phyloP scores from a whole-genome alignment of 225 moss, liverwort and hornwort species.

The Bryum argenteum region DNA sequence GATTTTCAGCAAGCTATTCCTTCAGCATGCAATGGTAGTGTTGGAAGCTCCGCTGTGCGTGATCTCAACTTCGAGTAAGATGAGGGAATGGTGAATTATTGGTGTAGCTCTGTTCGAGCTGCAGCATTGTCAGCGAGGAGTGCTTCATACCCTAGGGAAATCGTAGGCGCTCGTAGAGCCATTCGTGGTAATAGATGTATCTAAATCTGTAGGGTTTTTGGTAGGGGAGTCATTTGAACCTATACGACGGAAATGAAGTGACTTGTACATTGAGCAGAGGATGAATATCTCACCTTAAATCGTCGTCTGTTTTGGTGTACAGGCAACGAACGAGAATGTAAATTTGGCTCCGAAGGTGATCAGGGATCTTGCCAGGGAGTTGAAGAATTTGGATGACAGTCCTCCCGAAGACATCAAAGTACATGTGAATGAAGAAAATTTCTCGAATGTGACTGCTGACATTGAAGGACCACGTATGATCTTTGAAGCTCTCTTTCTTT shows the following conservation, averaged over 20 bases:
- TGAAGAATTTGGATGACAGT: conserved; percentile 96
- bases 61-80: conserved; percentile 23
- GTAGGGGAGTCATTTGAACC: neutral
- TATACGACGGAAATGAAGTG: neutral
- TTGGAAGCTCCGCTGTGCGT: conserved; percentile 11
- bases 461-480: conserved; percentile 92
- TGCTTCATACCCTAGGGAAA: conserved; percentile 4
- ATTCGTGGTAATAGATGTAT: conserved; percentile 32
- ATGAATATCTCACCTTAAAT: conserved; percentile 8
- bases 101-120: conserved; percentile 16
- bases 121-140: conserved; percentile 32
- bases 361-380: conserved; percentile 89
- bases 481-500: neutral
- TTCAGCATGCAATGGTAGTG: neutral
- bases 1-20: neutral
- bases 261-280: neutral
- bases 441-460: conserved; percentile 94
- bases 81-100: conserved; percentile 22
- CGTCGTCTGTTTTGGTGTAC: neutral
- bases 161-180: conserved; percentile 36
- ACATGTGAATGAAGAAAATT: conserved; percentile 91
- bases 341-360: conserved; percentile 93
- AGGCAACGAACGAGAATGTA: conserved; percentile 97
- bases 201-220: conserved; percentile 21
- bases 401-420: conserved; percentile 98